Percentiles rank a stretch among this genome's conserved stretches.
phyloP scores from a whole-genome alignment of 495 filamentous ascomycete genomes.

The Cercophora sp. region DNA sequence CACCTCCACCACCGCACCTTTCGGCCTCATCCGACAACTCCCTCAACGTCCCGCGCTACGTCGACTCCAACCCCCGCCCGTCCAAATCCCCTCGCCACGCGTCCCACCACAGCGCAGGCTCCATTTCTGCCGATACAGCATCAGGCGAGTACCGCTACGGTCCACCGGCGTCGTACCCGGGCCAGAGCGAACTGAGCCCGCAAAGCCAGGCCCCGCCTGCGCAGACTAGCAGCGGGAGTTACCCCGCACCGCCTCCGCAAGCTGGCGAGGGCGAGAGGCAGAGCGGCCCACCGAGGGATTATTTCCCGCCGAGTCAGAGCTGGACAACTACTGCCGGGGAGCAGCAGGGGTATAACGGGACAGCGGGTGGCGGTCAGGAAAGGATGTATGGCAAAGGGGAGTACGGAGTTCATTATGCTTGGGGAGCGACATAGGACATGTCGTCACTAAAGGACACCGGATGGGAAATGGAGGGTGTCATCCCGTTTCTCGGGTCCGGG shows the following conservation, averaged over 20 bases:
- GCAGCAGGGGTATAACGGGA: conserved; percentile 7
- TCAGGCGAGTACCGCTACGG: conserved; percentile 48
- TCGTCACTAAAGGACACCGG: too few relatives aligned
- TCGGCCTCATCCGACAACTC: conserved; percentile 37
- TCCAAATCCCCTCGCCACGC: conserved; percentile 50
- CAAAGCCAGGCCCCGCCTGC: background rate
- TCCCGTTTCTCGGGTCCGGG: too few relatives aligned
- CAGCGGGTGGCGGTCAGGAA: too few relatives aligned
- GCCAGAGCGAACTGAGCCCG: conserved; percentile 30
- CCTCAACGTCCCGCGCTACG: conserved; percentile 44
- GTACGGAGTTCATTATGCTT: conserved; percentile 8
- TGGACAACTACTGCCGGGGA: conserved; percentile 45
- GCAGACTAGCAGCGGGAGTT: conserved; percentile 11
- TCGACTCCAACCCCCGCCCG: conserved; percentile 52
- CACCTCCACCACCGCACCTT: conserved; percentile 42
- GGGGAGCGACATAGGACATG: conserved; percentile 13
- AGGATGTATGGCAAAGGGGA: background rate
- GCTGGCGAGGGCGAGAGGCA: background rate
- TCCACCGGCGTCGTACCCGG: conserved; percentile 29
- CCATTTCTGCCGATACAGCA: conserved; percentile 42
- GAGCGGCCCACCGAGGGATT: conserved; percentile 37
- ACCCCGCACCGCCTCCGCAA: background rate
- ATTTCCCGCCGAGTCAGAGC: conserved; percentile 41
- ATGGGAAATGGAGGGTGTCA: too few relatives aligned
- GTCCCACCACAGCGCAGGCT: conserved; percentile 41